Base-by-base conservation (phyloP, 2,329 filamentous ascomycete genomes). In the Scedosporium aurantiacum region DNA sequence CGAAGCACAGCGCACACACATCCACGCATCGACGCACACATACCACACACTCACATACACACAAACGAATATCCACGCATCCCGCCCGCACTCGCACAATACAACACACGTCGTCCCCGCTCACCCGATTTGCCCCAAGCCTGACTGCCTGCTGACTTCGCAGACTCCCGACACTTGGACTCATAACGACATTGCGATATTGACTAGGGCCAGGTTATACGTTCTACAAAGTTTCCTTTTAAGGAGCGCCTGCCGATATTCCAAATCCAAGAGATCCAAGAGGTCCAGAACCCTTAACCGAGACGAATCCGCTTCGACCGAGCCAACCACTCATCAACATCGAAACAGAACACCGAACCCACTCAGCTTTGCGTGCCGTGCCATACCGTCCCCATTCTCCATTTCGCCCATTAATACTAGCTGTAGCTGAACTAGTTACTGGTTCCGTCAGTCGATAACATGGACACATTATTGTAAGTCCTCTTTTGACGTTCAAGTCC, bases 391-490 rank as follows among this genome's bases (percentile, higher is more conserved):
- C 32, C 57, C 40, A 28, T 32, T 25, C 27, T 41, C 58, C 45
- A 37, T 21, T 60, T 21, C 37, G 57, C 21, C 57, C 57, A 41
- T 50, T 23, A 50, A 50, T 50, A 12, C 32, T 37, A 37, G 32
- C 32, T 37, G 32, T 37, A 37, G 32, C 32, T 37, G 32, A 37
- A 37, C 32, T 37, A 37, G 32, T 23, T 54, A 54, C 23, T 23
- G 50, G 25, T 57, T 23, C 58, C 27, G 8, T 52, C 55, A 5
- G 55, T 45, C 21, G 47, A 58, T 28, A 55, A 32, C 40, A 66
- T 66, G 64, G 64, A 66, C 57, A 66, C 64, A 12, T 63, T 66
- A 41, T 63, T 66, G 64, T 66, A 55, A 61, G 64, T 61, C 40
- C 7, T 23, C 27, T 23, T 57, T 21, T 28, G 12, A 23, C 23